phyloP scores from a whole-genome alignment of 1,284 basidiomycete genomes.

The Leccinum cinnamomeum region DNA sequence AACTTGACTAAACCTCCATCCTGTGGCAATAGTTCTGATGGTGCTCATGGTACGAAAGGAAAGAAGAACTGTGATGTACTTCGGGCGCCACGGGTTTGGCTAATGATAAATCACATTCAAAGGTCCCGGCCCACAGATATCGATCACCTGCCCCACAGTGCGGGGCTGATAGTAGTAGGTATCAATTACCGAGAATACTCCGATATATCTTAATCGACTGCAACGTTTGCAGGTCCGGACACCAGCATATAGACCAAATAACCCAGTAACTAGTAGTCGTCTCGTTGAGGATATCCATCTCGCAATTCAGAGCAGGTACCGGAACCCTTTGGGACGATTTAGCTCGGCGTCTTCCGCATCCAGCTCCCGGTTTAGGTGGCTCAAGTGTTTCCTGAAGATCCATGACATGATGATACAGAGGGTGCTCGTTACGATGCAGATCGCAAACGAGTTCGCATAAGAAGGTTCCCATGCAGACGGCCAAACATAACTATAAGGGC shows the following conservation, averaged over 20 bases:
- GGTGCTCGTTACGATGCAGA: conserved; percentile 51
- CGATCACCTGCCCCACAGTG: conserved; percentile 3
- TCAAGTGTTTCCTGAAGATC: conserved; percentile 54
- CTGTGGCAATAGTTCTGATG: conserved; percentile 33
- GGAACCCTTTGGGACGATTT: conserved; percentile 45
- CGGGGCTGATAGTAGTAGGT: not conserved
- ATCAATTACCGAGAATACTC: conserved; percentile 8
- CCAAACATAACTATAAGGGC: conserved; percentile 43
- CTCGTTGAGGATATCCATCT: not conserved
- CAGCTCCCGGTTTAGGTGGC: conserved; percentile 40
- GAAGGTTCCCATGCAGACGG: conserved; percentile 40
- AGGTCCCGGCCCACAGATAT: not conserved
- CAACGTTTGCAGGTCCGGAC: not conserved
- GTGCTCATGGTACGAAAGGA: conserved; percentile 23
- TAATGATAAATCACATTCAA: conserved; percentile 3
- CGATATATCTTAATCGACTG: not conserved
- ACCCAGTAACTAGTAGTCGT: not conserved
- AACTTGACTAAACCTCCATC: conserved; percentile 70
- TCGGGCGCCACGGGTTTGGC: not conserved
- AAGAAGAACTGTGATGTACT: not conserved
- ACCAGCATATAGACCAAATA: not conserved
- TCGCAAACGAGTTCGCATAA: conserved; percentile 41
- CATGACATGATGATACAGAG: conserved; percentile 54
- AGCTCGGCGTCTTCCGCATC: conserved; percentile 45
- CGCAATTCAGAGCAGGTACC: conserved; percentile 42